A percentile compares a stretch with the other conserved stretches of the same genome.
phyloP scores from a whole-genome alignment of 2,329 filamentous ascomycete species.

The Acrocalymma vagum region DNA sequence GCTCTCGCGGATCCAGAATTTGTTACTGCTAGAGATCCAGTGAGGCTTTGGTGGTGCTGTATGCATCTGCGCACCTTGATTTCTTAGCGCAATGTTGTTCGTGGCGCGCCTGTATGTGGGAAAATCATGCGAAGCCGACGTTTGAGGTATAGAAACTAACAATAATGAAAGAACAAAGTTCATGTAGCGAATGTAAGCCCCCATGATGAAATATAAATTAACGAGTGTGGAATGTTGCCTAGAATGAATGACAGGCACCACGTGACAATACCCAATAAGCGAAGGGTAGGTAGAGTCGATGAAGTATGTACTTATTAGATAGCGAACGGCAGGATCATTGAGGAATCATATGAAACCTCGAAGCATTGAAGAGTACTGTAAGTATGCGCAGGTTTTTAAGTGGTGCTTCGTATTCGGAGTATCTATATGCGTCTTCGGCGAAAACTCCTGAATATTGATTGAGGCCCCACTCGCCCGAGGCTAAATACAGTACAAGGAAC shows the following conservation, averaged over 20 bases:
- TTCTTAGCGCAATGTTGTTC: constrained; percentile 4
- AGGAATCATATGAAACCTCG: no score
- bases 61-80: constrained; percentile 9
- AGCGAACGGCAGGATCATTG: neutral
- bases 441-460: constrained; percentile 14
- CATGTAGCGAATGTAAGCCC: constrained; percentile 11
- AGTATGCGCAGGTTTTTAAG: constrained; percentile 4
- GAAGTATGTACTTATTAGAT: neutral
- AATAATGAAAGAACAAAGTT: constrained; percentile 12
- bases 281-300: constrained; percentile 6
- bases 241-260: constrained; percentile 1
- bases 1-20: constrained; percentile 20
- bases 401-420: constrained; percentile 1
- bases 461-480: constrained; percentile 1
- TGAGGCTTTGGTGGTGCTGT: constrained; percentile 9
- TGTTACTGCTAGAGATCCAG: constrained; percentile 13
- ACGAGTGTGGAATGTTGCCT: constrained; percentile 1
- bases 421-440: constrained; percentile 1
- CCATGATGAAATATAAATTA: constrained; percentile 7
- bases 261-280: constrained; percentile 5
- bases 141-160: constrained; percentile 6
- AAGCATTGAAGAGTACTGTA: no score
- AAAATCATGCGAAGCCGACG: constrained; percentile 11
- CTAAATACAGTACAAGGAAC: no score
- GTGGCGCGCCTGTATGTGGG: constrained; percentile 3